Percentiles rank a stretch among this genome's conserved stretches.
Evolutionary conservation across 2,329 filamentous ascomycete species (phyloP).

Genomic region (Geosmithia putterillii): DNA sequence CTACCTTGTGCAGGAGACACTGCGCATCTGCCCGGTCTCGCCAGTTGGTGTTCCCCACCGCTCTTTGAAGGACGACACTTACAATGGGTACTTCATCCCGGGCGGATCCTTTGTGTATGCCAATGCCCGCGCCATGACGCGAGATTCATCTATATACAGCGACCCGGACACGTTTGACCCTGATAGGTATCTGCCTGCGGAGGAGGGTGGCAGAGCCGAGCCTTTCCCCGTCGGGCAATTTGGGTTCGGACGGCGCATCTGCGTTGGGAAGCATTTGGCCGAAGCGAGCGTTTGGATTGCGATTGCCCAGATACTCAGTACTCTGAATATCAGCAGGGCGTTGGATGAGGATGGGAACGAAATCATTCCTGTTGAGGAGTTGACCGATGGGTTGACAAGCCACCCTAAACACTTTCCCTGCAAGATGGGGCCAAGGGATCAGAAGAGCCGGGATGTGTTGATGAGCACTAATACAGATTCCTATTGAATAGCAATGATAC

Average conservation of each 20-base stretch:
- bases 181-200: conserved; percentile 4
- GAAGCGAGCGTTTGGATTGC: conserved; percentile 28
- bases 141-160: conserved; percentile 12
- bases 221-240: conserved; percentile 33
- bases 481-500: neutral
- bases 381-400: conserved; percentile 13
- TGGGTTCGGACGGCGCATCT: conserved; percentile 39
- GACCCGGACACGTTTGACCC: conserved; percentile 1
- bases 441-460: neutral
- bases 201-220: conserved; percentile 26
- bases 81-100: conserved; percentile 43
- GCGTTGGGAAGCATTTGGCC: conserved; percentile 36
- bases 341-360: conserved; percentile 20
- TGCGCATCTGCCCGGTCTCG: neutral
- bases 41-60: conserved; percentile 33
- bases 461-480: neutral
- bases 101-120: conserved; percentile 30
- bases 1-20: conserved; percentile 28
- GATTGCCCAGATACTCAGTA: conserved; percentile 24
- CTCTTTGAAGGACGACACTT: conserved; percentile 40
- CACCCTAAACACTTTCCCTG: conserved; percentile 13
- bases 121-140: conserved; percentile 31
- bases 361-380: conserved; percentile 13
- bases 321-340: conserved; percentile 18
- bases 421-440: conserved; percentile 7